Percentiles rank a stretch among this genome's conserved stretches.
Evolutionary conservation across 176 grass and related monocot species (phyloP).

Genomic region (Chloris gayana): DNA sequence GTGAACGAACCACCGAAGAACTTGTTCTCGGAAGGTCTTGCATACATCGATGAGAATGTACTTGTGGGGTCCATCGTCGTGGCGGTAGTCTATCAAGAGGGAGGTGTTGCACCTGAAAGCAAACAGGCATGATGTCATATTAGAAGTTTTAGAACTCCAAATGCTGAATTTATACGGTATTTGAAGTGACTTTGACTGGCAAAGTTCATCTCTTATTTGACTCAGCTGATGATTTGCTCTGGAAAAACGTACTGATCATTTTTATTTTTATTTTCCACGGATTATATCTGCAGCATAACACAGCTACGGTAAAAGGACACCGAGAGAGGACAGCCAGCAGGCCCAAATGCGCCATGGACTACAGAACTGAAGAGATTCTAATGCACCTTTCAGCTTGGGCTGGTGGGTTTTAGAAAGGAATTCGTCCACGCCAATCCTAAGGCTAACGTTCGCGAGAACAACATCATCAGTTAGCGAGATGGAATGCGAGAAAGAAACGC

Average conservation of each 20-base stretch:
- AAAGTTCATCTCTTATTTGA: too few species aligned
- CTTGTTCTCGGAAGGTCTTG: slow-evolving; percentile 87
- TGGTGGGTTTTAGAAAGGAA: background rate
- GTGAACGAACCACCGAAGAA: slow-evolving; percentile 77
- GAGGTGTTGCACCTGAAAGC: slow-evolving; percentile 78
- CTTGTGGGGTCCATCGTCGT: slow-evolving; percentile 42
- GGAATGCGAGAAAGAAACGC: background rate
- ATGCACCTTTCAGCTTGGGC: background rate
- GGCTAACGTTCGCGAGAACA: background rate
- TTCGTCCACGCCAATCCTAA: background rate
- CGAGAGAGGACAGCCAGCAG: too few species aligned
- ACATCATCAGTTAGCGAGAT: background rate
- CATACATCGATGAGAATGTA: slow-evolving; percentile 80
- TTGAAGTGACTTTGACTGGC: too few species aligned
- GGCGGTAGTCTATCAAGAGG: slow-evolving; percentile 75
- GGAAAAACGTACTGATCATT: background rate
- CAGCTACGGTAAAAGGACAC: too few species aligned
- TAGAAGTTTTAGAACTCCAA: too few species aligned
- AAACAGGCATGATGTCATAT: background rate
- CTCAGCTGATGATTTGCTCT: background rate
- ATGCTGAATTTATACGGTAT: too few species aligned
- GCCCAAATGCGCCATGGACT: background rate
- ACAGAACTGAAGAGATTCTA: background rate
- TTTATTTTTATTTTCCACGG: background rate
- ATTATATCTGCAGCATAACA: background rate